These are phyloP conservation scores for Punica granatum DNA, from an alignment of 345 rosid species.

Conservation along the genomic window DNA sequence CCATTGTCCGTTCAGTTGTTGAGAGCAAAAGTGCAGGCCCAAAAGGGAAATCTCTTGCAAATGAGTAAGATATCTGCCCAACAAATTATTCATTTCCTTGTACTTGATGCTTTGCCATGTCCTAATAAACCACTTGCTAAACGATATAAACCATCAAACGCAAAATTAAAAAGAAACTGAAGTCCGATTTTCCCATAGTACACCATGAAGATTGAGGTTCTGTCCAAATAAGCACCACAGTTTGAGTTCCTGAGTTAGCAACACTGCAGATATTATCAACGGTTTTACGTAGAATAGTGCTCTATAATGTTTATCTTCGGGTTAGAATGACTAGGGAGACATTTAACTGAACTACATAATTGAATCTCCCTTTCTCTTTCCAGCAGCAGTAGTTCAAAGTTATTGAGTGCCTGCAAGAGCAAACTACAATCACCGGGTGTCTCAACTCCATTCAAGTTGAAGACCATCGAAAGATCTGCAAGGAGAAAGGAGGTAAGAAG, in stretches of 20 bases:
- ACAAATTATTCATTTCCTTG: not conserved
- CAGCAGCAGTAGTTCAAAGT: slow-evolving; percentile 46
- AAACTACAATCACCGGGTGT: slow-evolving; percentile 54
- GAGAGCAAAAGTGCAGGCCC: slow-evolving; percentile 46
- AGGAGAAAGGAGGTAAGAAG: slow-evolving; percentile 71
- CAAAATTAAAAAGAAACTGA: no score
- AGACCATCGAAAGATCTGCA: slow-evolving; percentile 84
- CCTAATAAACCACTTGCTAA: not conserved
- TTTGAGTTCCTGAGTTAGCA: no score
- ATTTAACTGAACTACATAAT: no score
- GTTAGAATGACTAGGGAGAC: no score
- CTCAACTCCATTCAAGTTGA: slow-evolving; percentile 60
- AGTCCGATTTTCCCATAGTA: no score
- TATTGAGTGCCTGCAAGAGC: slow-evolving; percentile 50
- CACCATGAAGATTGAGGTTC: no score
- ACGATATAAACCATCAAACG: not conserved
- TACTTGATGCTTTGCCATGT: not conserved
- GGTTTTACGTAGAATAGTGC: no score
- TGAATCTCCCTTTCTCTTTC: slow-evolving; percentile 13
- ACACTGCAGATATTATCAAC: no score
- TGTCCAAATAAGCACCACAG: no score
- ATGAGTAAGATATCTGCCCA: slow-evolving; percentile 48
- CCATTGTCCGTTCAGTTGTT: slow-evolving; percentile 33
- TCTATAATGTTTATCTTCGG: no score
- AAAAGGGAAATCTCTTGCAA: slow-evolving; percentile 59